Base-by-base conservation (phyloP, 768 basidiomycete genomes). In the Kwoniella dejecticola region DNA sequence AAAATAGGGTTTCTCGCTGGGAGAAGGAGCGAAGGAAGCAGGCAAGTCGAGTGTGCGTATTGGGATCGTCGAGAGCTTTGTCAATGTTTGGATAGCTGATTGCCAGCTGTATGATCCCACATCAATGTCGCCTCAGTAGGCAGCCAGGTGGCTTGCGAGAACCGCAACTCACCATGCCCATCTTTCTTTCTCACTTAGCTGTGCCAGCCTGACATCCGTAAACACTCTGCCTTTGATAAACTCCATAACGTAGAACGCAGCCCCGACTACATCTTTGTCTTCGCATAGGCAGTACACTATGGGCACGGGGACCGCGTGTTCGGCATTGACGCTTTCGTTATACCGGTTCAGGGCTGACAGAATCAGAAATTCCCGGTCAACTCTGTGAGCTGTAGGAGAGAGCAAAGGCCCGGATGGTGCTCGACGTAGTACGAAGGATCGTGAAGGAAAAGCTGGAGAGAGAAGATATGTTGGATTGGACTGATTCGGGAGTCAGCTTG, bases 381-480 rank as follows among this genome's bases (percentile, higher is more conserved):
- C 85, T 78, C 93, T 89, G 78, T 99, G 95, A 1, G 95, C 95
- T 2, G 93, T 99, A 50, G 86, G 83, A 3, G 91, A 93, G 24
- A 99, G 81, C 8, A 98, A 85, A 40, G 86, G 82, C 0, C 95
- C 95, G 0, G 88, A 86, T 23, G 95, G 95, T 75, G 96, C 95
- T 79, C 96, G 92, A 19, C 95, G 89, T 57, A 98, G 81, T 15
- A 98, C 95, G 67, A 87, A 93, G n/a, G 56, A 42, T 82, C 81
- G 44, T 84, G 89, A 49, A 17, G 80, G 85, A 27, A 79, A 84
- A 17, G 85, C 82, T 79, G 91, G 90, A 4, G 86, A 89, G 49
- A 99, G 79, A 80, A 98, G 89, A 78, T 97, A 99, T 0, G 95
- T 98, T 0, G 95, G 95, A 74, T 99, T 99, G 7, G 91, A 92